Evolutionary conservation across 352 stramenopile species (phyloP).

Genomic region (Phytophthora sansomeana): DNA sequence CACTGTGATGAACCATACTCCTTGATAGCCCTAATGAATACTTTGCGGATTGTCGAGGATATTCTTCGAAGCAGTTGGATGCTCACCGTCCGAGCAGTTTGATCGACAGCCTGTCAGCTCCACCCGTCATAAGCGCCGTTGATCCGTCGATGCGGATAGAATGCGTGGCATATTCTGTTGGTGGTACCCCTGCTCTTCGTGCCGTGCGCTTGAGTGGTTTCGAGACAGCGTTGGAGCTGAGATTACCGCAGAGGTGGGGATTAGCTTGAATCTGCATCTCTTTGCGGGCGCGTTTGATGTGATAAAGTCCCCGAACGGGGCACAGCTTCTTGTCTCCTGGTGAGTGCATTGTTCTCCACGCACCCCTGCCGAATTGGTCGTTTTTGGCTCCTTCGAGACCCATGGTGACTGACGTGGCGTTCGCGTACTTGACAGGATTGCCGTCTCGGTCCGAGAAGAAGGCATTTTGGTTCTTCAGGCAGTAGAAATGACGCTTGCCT

Average conservation of each 20-base stretch:
- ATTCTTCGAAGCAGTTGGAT: slow-evolving; percentile 21
- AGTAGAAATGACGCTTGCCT: slow-evolving; percentile 17
- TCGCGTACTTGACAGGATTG: background rate
- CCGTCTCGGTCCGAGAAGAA: slow-evolving; percentile 21
- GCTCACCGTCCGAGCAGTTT: slow-evolving; percentile 10
- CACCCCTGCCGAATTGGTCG: slow-evolving; percentile 30
- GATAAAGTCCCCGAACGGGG: slow-evolving; percentile 11
- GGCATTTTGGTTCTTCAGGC: slow-evolving; percentile 8
- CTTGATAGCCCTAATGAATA: background rate
- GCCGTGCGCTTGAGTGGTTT: slow-evolving; percentile 1
- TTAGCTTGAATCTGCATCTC: background rate
- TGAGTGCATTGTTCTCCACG: slow-evolving; percentile 21
- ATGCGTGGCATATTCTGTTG: slow-evolving; percentile 14
- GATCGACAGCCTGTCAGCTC: slow-evolving; percentile 8
- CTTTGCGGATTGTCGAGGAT: slow-evolving; percentile 11
- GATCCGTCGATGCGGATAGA: slow-evolving; percentile 5
- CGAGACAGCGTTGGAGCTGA: background rate
- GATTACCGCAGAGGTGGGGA: slow-evolving; percentile 2
- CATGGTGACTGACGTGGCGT: slow-evolving; percentile 17
- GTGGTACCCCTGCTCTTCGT: background rate
- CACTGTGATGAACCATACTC: too few relatives aligned
- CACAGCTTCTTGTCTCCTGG: slow-evolving; percentile 11
- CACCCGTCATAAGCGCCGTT: background rate
- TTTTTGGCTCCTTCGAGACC: slow-evolving; percentile 27
- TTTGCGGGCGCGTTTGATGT: background rate